These are phyloP conservation scores for Cercophora scortea DNA, from an alignment of 495 filamentous ascomycete species.

Conservation along the genomic window DNA sequence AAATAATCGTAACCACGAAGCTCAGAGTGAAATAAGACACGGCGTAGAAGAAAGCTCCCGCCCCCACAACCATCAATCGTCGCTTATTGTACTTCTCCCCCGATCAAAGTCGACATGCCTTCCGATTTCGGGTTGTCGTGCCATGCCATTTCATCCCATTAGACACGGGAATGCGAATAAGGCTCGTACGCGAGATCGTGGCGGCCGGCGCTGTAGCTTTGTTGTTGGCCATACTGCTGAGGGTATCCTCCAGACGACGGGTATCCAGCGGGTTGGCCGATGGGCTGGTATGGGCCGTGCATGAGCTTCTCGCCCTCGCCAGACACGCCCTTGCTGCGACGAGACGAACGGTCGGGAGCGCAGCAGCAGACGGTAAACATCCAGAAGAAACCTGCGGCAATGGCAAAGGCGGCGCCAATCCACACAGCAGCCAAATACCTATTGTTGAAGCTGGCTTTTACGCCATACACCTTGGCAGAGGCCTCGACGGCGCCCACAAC, in stretches of 20 bases:
- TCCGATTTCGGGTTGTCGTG: too few species aligned
- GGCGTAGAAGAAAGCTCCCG: neutral
- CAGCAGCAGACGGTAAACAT: conserved; percentile 88
- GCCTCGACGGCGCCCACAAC: conserved; percentile 62
- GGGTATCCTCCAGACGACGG: conserved; percentile 16
- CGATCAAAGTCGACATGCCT: too few species aligned
- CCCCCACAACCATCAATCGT: neutral
- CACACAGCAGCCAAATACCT: conserved; percentile 64
- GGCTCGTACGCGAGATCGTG: conserved; percentile 46
- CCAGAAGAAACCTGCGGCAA: conserved; percentile 78
- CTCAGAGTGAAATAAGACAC: neutral
- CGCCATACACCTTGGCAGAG: conserved; percentile 56
- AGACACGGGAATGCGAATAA: conserved; percentile 39
- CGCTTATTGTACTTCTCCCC: too few species aligned
- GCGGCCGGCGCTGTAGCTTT: conserved; percentile 2
- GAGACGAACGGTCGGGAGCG: conserved; percentile 32
- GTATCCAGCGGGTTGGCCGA: conserved; percentile 28
- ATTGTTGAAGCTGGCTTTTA: conserved; percentile 54
- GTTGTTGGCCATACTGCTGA: conserved; percentile 26
- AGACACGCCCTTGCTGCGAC: conserved; percentile 10
- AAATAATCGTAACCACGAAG: neutral
- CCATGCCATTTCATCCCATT: conserved; percentile 4
- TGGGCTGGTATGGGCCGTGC: conserved; percentile 32
- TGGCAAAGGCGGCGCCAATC: conserved; percentile 69
- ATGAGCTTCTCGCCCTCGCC: conserved; percentile 40